These are phyloP conservation scores for Diaporthe citri DNA, from an alignment of 2,329 filamentous ascomycete genomes.

Conservation along the genomic window DNA sequence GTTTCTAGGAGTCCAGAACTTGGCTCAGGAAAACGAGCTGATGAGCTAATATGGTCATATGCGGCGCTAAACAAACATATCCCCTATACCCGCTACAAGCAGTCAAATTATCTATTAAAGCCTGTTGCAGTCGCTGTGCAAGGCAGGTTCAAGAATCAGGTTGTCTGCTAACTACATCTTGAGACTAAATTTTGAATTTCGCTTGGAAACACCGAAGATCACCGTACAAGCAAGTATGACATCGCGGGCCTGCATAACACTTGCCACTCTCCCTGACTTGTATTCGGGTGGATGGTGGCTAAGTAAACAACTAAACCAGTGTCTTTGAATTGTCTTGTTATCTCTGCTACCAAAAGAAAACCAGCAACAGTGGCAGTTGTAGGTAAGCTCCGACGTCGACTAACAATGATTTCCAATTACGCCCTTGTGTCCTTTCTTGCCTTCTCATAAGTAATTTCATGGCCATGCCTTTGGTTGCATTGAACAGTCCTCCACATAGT, in stretches of 20 bases:
- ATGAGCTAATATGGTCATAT: background rate
- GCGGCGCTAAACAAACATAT: background rate
- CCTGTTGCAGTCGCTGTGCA: background rate
- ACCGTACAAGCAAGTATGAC: no score
- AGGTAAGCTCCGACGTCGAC: background rate
- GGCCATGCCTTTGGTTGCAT: background rate
- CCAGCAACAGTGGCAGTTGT: background rate
- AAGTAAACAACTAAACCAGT: background rate
- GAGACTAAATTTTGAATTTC: background rate
- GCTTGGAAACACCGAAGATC: background rate
- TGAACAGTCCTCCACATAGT: background rate
- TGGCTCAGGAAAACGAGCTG: background rate
- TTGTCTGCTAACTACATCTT: background rate
- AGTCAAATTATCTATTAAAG: background rate
- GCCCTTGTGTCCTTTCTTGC: background rate
- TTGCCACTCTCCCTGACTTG: background rate
- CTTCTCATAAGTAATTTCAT: background rate
- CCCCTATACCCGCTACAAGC: background rate
- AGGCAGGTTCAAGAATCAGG: background rate
- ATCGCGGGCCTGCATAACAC: background rate
- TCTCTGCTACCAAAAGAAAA: background rate
- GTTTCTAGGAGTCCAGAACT: constrained; percentile 5
- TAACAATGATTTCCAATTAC: background rate
- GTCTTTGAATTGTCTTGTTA: background rate
- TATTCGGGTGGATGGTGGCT: background rate